Base-by-base conservation (phyloP, 2,329 filamentous ascomycete genomes). In the Parastagonospora nodorum region DNA sequence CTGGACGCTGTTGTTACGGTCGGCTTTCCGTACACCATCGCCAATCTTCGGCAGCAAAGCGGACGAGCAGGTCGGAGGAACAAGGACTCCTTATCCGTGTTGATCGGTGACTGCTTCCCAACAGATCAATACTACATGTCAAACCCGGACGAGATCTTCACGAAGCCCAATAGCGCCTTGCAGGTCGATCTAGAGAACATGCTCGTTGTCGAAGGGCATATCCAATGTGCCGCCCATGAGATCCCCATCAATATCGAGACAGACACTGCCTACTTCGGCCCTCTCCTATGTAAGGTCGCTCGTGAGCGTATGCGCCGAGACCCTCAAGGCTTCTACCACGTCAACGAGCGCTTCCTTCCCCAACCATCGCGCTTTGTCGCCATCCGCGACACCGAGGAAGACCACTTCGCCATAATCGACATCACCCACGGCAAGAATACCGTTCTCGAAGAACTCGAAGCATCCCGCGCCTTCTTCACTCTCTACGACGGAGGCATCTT, bases 401-500 rank as follows among this genome's bases (percentile, higher is more conserved):
- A 90, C n/a, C 89, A 96, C 67, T 97, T 97, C 69, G 93, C 94
- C 19, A 89, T 99, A 43, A 84, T 99, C 45, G 91, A 99, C 75
- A 88, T 88, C 11, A 94, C 90, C 0, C 84, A 94, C 60, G 87
- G 87, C 24, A 84, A 85, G 47, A 97, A 97, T 68, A 78, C 87
- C 0, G 89, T 99, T 0, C 82, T 99, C 1, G 94, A 99, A 77
- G 92, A 97, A 74, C 82, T 99, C n/a, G 94, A 97, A 74, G 90
- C 92, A 1, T 94, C 89, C 1, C 86, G 94, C n/a, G 93, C 93
- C 1, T 93, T 91, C 60, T 97, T 96, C 74, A 96, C 92, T 1
- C 84, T 99, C 52, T 99, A 99, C 73, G 93, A 97, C 71, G 94
- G 94, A 10, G 94, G 91, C 38, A 97, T 99, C 55, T 99, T 96